A percentile compares a stretch with the other conserved stretches of the same genome.
These are phyloP conservation scores for Dryas integrifolia DNA, from an alignment of 331 rosid genomes.

Conservation along the genomic window DNA sequence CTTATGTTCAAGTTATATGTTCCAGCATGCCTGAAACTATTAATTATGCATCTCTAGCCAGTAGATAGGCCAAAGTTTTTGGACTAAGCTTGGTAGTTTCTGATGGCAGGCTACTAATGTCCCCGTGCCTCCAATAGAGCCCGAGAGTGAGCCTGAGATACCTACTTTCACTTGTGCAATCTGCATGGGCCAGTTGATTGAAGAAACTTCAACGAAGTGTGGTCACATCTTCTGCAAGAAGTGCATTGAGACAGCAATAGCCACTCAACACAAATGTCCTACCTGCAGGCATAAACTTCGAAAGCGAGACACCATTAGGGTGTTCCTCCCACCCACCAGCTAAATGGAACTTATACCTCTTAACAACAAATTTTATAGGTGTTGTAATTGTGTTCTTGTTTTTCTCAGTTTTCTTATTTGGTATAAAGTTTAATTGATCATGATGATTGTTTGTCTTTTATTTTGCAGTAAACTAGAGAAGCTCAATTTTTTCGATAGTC, in stretches of 20 bases:
- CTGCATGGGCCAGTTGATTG: constrained; percentile 36
- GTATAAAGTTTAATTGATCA: not conserved
- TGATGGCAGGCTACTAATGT: constrained; percentile 22
- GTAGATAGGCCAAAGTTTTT: not conserved
- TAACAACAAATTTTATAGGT: not conserved
- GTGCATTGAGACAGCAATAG: constrained; percentile 36
- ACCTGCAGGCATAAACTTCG: constrained; percentile 39
- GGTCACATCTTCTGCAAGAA: constrained; percentile 51
- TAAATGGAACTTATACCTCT: constrained; percentile 3
- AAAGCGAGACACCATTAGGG: constrained; percentile 31
- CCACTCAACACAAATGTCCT: constrained; percentile 39
- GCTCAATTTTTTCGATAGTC: too few species aligned
- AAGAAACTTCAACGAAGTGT: constrained; percentile 44
- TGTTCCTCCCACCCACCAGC: constrained; percentile 39
- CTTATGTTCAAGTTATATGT: not conserved
- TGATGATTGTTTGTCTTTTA: not conserved
- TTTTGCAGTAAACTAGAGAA: not conserved
- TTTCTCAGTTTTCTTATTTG: not conserved
- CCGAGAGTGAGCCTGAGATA: constrained; percentile 9
- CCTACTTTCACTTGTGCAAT: constrained; percentile 35
- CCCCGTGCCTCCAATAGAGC: constrained; percentile 2
- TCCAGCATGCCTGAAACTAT: not conserved
- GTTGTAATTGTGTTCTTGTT: not conserved
- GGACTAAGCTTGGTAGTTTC: constrained; percentile 4
- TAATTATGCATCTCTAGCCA: not conserved